Evolutionary conservation across 192 early-diverging fungal genomes (phyloP).

Genomic region (Backusella australiensis): DNA sequence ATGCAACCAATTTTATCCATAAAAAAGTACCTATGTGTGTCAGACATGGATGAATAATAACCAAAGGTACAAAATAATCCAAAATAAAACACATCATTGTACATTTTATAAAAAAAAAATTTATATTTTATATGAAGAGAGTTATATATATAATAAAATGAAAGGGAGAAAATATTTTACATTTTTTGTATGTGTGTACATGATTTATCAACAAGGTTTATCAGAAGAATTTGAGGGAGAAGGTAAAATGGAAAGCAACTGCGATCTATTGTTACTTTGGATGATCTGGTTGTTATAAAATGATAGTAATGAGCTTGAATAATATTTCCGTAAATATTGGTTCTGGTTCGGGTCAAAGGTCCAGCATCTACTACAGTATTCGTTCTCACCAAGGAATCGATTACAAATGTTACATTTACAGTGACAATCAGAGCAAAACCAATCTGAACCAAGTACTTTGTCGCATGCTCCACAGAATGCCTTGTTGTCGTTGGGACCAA

Average conservation of each 20-base stretch:
- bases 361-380: constrained; percentile 37
- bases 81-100: constrained; percentile 10
- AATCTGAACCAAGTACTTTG: constrained; percentile 28
- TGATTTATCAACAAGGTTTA: constrained; percentile 3
- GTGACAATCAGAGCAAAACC: constrained; percentile 38
- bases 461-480: constrained; percentile 31
- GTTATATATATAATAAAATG: not conserved
- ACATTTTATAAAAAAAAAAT: not conserved
- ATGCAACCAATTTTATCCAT: not conserved
- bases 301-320: not conserved
- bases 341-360: constrained; percentile 17
- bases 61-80: not conserved
- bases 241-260: not conserved
- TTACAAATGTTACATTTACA: constrained; percentile 30
- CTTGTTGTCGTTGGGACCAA: not conserved
- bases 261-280: not conserved
- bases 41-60: not conserved
- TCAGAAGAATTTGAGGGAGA: constrained; percentile 11
- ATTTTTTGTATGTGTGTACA: not conserved
- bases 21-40: not conserved
- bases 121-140: not conserved
- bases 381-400: constrained; percentile 27
- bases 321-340: constrained; percentile 7
- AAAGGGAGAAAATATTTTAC: not conserved
- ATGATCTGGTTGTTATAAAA: not conserved